A percentile compares a stretch with the other conserved stretches of the same genome.
phyloP scores from a whole-genome alignment of 78 protist species.

The Bigelowiella natans region DNA sequence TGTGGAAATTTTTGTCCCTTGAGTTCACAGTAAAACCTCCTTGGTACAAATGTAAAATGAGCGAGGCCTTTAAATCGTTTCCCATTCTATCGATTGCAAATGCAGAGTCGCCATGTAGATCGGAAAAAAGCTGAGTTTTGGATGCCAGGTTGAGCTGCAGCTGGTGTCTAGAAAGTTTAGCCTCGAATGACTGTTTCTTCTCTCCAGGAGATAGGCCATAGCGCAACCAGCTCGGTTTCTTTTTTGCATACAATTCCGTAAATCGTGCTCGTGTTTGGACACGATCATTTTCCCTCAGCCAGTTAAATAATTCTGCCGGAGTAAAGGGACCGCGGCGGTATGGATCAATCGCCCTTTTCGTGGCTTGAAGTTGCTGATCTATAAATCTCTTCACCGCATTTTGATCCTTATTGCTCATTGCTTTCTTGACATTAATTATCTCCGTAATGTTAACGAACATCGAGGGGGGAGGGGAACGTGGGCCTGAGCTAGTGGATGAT shows the following conservation, averaged over 20 bases:
- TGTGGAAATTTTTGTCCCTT: neutral
- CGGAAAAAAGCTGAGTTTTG: neutral
- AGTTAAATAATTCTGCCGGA: neutral
- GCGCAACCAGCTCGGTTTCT: neutral
- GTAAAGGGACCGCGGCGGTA: neutral
- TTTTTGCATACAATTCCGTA: neutral
- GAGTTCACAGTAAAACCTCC: neutral
- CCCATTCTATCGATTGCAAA: neutral
- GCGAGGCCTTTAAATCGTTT: neutral
- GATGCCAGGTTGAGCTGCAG: neutral
- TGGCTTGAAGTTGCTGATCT: neutral
- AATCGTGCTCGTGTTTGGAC: neutral
- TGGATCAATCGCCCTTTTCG: neutral
- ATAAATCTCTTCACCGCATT: neutral
- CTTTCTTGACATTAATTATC: neutral
- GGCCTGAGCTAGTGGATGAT: too few species aligned
- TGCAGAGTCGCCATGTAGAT: neutral
- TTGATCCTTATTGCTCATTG: neutral
- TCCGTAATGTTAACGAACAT: neutral
- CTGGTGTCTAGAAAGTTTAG: neutral
- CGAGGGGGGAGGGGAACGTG: too few species aligned
- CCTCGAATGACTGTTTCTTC: too few species aligned
- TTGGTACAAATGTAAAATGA: neutral
- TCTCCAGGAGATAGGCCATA: neutral
- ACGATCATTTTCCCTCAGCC: neutral